Evolutionary conservation across 2,329 filamentous ascomycete species (phyloP).

Genomic region (Ophiostoma sp.): DNA sequence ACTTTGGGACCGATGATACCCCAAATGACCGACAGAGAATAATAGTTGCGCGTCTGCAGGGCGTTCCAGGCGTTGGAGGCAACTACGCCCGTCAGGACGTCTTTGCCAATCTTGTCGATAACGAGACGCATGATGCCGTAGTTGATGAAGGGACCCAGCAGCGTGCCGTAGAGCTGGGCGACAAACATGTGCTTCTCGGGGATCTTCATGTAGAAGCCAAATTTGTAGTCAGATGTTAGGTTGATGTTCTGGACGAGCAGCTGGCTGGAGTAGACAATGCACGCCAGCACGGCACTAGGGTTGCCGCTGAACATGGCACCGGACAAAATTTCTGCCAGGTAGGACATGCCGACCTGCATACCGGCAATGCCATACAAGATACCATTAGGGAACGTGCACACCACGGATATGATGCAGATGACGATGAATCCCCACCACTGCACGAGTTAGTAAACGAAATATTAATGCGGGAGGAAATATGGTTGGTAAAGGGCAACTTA

Average conservation of each 20-base stretch:
- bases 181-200: constrained; percentile 41
- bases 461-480: background rate
- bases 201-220: constrained; percentile 44
- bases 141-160: constrained; percentile 38
- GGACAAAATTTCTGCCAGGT: constrained; percentile 51
- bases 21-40: constrained; percentile 40
- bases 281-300: constrained; percentile 37
- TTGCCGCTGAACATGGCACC: constrained; percentile 48
- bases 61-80: constrained; percentile 35
- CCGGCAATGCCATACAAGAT: constrained; percentile 38
- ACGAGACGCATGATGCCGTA: constrained; percentile 37
- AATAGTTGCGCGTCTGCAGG: constrained; percentile 37
- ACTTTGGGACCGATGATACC: constrained; percentile 40
- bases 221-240: constrained; percentile 40
- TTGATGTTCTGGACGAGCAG: constrained; percentile 40
- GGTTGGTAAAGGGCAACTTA: background rate
- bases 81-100: constrained; percentile 32
- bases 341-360: constrained; percentile 41
- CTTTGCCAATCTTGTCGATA: constrained; percentile 33
- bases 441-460: background rate
- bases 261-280: constrained; percentile 38
- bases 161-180: constrained; percentile 39
- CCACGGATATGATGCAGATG: constrained; percentile 38
- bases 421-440: constrained; percentile 47
- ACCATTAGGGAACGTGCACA: constrained; percentile 45